Base-by-base conservation (phyloP, 192 early-diverging fungal genomes). In the Mortierella claussenii region DNA sequence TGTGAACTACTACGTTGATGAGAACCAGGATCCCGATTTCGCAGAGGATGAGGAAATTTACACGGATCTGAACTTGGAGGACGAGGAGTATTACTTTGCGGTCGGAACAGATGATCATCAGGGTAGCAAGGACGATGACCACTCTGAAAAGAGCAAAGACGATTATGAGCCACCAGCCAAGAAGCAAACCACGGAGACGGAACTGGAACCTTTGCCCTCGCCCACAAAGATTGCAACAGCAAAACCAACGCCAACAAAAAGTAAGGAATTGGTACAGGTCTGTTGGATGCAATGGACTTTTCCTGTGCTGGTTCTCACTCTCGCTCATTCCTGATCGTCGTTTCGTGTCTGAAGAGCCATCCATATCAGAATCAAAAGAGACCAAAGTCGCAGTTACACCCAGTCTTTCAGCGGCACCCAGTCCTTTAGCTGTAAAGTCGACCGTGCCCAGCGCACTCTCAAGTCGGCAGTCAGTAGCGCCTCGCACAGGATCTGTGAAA, bases 11-110 rank as follows among this genome's bases (percentile, higher is more conserved):
- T n/a, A n/a, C n/a, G n/a, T n/a, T n/a, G n/a, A n/a, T n/a, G n/a
- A n/a, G n/a, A n/a, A n/a, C n/a, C n/a, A n/a, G n/a, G n/a, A n/a
- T n/a, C n/a, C n/a, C n/a, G n/a, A n/a, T n/a, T n/a, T n/a, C n/a
- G n/a, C n/a, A n/a, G n/a, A n/a, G n/a, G n/a, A n/a, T n/a, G n/a
- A n/a, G n/a, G n/a, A n/a, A n/a, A 91, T 98, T 44, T 98, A 99
- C 81, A 95, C 98, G 62, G 93, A 96, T 37, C 71, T 98, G 59
- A 91, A 94, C 76, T 80, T 99, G 48, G 95, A 95, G 58, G 96
- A 97, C 42, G 93, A 95, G 24, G 96, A 97, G 68, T 90, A 83
- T 50, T 68, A 89, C 30, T 95, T 88, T 88, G 87, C 89, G 43
- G 84, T 95, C 20, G 86, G 85, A 13, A 78, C 86, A 51, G 96